phyloP scores from a whole-genome alignment of 2,329 filamentous ascomycete genomes.

The Didymosphaeria variabile region DNA sequence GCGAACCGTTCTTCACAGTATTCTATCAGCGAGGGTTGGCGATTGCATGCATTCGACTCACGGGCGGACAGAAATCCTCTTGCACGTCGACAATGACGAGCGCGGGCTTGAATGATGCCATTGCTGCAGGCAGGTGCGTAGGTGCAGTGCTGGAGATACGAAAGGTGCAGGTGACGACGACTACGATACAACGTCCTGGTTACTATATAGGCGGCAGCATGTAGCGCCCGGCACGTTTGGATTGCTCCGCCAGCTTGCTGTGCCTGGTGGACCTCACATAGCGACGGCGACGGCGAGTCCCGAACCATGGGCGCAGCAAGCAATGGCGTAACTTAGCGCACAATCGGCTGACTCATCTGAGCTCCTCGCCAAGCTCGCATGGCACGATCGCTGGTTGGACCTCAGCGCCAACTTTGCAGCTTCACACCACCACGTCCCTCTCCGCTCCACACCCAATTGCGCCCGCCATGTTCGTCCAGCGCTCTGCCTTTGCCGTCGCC shows the following conservation, averaged over 20 bases:
- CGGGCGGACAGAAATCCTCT: conserved; percentile 93
- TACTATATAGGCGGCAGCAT: conserved; percentile 1
- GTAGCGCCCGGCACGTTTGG: background rate
- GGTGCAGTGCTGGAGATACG: background rate
- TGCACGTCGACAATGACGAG: conserved; percentile 86
- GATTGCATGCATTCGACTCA: conserved; percentile 55
- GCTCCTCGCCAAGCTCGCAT: conserved; percentile 32
- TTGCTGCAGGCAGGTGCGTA: conserved; percentile 6
- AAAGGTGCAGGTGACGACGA: background rate
- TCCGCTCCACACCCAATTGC: conserved; percentile 49
- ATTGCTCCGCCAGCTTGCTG: background rate
- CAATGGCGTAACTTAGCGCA: conserved; percentile 1
- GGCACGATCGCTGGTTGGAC: conserved; percentile 29
- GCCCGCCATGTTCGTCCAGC: conserved; percentile 58
- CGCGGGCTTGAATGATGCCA: conserved; percentile 58
- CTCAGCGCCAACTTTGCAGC: conserved; percentile 38
- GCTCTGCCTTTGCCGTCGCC: conserved; percentile 58
- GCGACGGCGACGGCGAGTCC: background rate
- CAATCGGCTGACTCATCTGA: conserved; percentile 15
- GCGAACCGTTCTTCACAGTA: conserved; percentile 74
- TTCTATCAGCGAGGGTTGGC: conserved; percentile 23
- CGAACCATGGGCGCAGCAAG: background rate
- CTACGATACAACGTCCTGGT: background rate
- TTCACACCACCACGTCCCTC: conserved; percentile 40
- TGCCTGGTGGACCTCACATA: conserved; percentile 1